Conservation (phyloP, 2,329 filamentous ascomycete genomes). For the Capronia epimyces region DNA sequence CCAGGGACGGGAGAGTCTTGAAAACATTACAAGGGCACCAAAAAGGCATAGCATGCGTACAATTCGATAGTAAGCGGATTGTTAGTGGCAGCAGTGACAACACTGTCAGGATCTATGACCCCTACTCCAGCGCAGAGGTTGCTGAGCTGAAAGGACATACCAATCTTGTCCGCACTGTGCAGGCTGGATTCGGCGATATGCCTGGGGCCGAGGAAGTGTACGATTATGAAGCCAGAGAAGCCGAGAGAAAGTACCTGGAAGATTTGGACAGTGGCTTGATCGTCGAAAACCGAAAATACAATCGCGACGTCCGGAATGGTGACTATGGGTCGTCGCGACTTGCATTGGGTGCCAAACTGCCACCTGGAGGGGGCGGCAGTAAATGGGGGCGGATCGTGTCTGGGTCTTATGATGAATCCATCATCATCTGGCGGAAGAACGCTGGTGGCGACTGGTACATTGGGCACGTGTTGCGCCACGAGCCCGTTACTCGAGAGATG, state of each 20-base stretch:
- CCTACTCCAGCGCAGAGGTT: conserved; percentile 77
- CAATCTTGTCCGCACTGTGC: conserved; percentile 85
- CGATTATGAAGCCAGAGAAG: conserved; percentile 62
- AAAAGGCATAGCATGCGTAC: conserved; percentile 95
- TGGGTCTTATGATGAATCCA: conserved; percentile 90
- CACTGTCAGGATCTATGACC: conserved; percentile 91
- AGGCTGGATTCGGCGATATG: conserved; percentile 87
- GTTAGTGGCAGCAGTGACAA: conserved; percentile 96
- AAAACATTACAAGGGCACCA: conserved; percentile 79
- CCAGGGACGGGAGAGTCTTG: conserved; percentile 68
- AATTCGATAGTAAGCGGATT: conserved; percentile 88
- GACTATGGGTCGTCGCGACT: conserved; percentile 48
- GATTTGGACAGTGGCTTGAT: conserved; percentile 46
- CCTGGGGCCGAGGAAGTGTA: conserved; percentile 74
- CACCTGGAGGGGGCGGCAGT: conserved; percentile 83
- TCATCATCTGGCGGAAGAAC: conserved; percentile 90
- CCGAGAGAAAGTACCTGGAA: conserved; percentile 68
- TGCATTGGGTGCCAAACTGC: conserved; percentile 77
- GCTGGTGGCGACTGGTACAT: conserved; percentile 78
- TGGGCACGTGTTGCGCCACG: conserved; percentile 68
- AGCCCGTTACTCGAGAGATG: conserved; percentile 43
- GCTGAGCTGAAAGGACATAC: conserved; percentile 77
- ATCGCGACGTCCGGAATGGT: conserved; percentile 50
- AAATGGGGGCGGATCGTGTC: conserved; percentile 92
- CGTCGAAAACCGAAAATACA: conserved; percentile 29